These are phyloP conservation scores for Hyphodiscus hymeniophilus DNA, from an alignment of 495 filamentous ascomycete species.

Conservation along the genomic window DNA sequence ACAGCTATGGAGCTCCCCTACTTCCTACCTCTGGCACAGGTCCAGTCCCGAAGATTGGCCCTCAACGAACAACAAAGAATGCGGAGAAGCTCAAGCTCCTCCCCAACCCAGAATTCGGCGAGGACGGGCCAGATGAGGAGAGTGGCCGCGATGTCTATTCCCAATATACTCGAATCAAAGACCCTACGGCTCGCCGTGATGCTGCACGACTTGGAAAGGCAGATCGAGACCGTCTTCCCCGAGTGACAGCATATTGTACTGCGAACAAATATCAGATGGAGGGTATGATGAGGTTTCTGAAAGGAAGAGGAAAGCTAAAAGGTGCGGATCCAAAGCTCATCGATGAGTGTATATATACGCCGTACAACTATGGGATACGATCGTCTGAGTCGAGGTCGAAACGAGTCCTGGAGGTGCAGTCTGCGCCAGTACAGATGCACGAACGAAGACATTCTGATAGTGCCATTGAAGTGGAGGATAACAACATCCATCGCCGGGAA, in stretches of 20 bases:
- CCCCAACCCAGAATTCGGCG: constrained; percentile 77
- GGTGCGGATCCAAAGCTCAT: constrained; percentile 82
- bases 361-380: constrained; percentile 59
- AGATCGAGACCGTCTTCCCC: constrained; percentile 75
- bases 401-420: constrained; percentile 29
- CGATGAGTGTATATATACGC: constrained; percentile 95
- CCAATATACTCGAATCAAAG: constrained; percentile 88
- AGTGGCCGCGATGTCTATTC: constrained; percentile 93
- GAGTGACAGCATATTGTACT: constrained; percentile 95
- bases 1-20: constrained; percentile 66
- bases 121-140: constrained; percentile 73
- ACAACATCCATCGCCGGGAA: constrained; percentile 34
- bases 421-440: constrained; percentile 32
- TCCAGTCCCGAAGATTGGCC: constrained; percentile 71
- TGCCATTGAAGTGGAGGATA: constrained; percentile 48
- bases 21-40: constrained; percentile 30
- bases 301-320: constrained; percentile 63
- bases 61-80: constrained; percentile 89
- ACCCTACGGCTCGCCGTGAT: constrained; percentile 86
- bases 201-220: constrained; percentile 90
- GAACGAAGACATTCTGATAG: constrained; percentile 62
- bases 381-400: constrained; percentile 10
- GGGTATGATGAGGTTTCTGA: constrained; percentile 78
- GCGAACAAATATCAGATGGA: constrained; percentile 85
- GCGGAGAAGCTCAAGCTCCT: constrained; percentile 93